Conservation (phyloP, 805 yeast species). For the Metschnikowia vanudenii region DNA sequence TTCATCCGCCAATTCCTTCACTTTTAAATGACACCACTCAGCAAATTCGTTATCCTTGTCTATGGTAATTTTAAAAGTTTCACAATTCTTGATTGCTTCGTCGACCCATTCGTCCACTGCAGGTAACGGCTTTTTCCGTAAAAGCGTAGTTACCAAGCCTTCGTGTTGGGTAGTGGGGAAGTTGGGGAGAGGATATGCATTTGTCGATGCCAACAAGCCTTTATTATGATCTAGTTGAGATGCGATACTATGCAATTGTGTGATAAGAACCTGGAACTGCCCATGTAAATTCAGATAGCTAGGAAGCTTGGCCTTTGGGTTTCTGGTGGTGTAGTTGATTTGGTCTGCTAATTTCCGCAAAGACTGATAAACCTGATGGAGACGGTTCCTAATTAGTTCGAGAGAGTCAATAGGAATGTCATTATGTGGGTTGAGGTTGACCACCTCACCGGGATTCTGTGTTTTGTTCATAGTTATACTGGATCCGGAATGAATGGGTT, state of each 20-base stretch:
- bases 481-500: background rate
- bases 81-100: slow-evolving; percentile 21
- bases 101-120: slow-evolving; percentile 87
- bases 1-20: slow-evolving; percentile 51
- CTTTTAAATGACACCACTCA: slow-evolving; percentile 62
- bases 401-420: slow-evolving; percentile 37
- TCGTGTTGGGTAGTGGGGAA: slow-evolving; percentile 87
- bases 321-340: slow-evolving; percentile 34
- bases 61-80: slow-evolving; percentile 26
- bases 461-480: slow-evolving; percentile 7
- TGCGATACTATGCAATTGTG: slow-evolving; percentile 80
- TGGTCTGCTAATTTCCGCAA: slow-evolving; percentile 39
- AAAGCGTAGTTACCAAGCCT: slow-evolving; percentile 74
- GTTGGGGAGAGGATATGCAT: slow-evolving; percentile 77
- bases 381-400: slow-evolving; percentile 40
- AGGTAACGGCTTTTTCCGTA: slow-evolving; percentile 85
- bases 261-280: slow-evolving; percentile 77
- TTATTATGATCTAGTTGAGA: slow-evolving; percentile 61
- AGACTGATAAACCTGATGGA: slow-evolving; percentile 43
- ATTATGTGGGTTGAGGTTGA: slow-evolving; percentile 35
- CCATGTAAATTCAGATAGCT: slow-evolving; percentile 69
- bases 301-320: slow-evolving; percentile 39
- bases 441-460: slow-evolving; percentile 28
- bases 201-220: slow-evolving; percentile 59
- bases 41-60: slow-evolving; percentile 60